Evolutionary conservation across 441 rosid species (phyloP), one percentile per base, ranked within the genome.

Genomic region (Aleurites moluccanus): DNA sequence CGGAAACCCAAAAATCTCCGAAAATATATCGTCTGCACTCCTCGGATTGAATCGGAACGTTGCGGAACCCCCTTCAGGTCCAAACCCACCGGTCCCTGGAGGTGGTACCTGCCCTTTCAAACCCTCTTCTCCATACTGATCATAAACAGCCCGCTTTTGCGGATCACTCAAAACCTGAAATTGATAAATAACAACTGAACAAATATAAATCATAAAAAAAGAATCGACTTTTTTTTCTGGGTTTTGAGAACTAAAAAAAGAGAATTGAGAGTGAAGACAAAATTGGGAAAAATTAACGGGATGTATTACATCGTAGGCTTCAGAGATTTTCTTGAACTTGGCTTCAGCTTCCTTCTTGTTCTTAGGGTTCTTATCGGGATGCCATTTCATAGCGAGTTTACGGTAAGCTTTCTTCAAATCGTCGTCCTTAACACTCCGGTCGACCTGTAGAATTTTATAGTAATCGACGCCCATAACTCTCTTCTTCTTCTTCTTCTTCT

Each of bases 301-400:
- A 16, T 52, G 18, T 6, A 52, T 38, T 78, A 92, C 97, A 76
- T 92, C 96, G 77, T 92, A 92, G 63, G 94, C 94, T 81, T 92
- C 92, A 45, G 96, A 92, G 89, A 91, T 87, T 79, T 87, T 91
- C 78, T 92, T 91, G 86, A 91, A 91, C 83, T 85, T 91, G 64
- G 94, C 92, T 77, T 91, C 98, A 50, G 96, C 94, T 0, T 85
- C 92, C 57, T 87, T 88, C 83, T 92, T 91, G 81, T 78, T 87
- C 66, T 75, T 87, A 77, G 96, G 97, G 82, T 92, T 92, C 79
- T 92, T 92, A 72, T 92, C 97, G 13, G 96, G 97, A 82, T 92
- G 97, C 97, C 95, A 92, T 73, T 89, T 92, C 97, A 90, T 92
- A 40, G 96, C 96, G n/a, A 90, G 90, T 75, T 86, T 89, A 5